These are phyloP conservation scores for Theobroma grandiflorum DNA, from an alignment of 441 rosid species.

Conservation along the genomic window DNA sequence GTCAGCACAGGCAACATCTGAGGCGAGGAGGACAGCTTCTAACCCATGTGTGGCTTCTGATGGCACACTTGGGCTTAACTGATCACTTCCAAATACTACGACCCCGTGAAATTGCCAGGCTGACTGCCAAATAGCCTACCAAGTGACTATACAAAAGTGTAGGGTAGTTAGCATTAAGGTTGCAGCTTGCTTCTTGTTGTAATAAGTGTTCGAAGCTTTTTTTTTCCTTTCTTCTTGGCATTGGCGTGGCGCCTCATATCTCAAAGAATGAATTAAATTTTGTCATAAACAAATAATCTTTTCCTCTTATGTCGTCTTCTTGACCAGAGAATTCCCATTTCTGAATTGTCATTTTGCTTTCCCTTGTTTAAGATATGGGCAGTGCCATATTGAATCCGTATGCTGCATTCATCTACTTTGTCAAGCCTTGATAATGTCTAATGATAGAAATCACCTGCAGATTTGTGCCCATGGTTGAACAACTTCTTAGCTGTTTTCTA, in stretches of 20 bases:
- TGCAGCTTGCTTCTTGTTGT: too few relatives aligned
- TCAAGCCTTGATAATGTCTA: not conserved
- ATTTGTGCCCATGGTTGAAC: not conserved
- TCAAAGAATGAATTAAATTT: not conserved
- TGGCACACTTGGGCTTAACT: constrained; percentile 33
- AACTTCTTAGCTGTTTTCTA: not conserved
- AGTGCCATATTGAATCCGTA: not conserved
- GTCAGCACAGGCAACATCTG: constrained; percentile 22
- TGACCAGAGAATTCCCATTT: not conserved
- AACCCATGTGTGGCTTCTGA: constrained; percentile 36
- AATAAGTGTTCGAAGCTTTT: not conserved
- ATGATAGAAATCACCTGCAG: not conserved
- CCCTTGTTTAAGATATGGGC: not conserved
- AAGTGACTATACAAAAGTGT: not conserved
- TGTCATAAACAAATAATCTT: not conserved
- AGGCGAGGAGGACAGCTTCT: constrained; percentile 37
- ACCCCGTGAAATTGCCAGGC: not conserved
- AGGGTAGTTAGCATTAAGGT: not conserved
- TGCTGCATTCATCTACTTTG: not conserved
- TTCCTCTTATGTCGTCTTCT: not conserved
- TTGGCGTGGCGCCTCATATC: too few relatives aligned
- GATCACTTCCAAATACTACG: constrained; percentile 1
- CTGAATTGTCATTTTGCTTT: not conserved
- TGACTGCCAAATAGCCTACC: not conserved
- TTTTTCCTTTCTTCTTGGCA: not conserved